Evolutionary conservation across 371 early-diverging fungal species (phyloP).

Genomic region (Mortierella sp.): DNA sequence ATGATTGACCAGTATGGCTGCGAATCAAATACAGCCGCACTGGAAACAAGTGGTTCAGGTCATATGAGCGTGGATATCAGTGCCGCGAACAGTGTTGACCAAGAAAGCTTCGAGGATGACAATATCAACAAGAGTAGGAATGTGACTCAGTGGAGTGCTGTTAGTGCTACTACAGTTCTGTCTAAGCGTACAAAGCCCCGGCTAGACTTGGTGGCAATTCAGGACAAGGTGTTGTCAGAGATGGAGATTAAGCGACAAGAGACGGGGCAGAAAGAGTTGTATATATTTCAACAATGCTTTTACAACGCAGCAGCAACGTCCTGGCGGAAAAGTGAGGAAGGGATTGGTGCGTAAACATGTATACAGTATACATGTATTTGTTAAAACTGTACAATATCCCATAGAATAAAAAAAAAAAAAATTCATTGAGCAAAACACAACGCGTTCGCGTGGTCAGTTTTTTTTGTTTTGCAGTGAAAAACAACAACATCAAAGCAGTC

Average conservation of each 20-base stretch:
- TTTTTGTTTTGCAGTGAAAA: not conserved
- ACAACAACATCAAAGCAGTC: not conserved
- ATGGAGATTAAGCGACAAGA: slow-evolving; percentile 8
- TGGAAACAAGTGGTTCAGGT: not conserved
- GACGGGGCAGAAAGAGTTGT: slow-evolving; percentile 7
- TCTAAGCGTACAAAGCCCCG: slow-evolving; percentile 16
- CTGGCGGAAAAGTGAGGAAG: not conserved
- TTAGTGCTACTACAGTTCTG: not conserved
- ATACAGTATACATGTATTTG: too few species aligned
- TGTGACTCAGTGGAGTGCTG: not conserved
- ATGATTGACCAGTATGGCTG: not conserved
- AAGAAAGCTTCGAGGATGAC: not conserved
- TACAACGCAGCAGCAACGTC: slow-evolving; percentile 32
- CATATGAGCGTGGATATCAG: slow-evolving; percentile 20
- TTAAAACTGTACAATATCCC: too few species aligned
- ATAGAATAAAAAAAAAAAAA: too few species aligned
- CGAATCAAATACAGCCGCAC: not conserved
- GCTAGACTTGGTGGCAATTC: slow-evolving; percentile 8
- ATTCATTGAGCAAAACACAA: too few species aligned
- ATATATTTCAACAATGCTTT: slow-evolving; percentile 41
- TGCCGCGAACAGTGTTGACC: slow-evolving; percentile 8
- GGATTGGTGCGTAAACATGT: too few species aligned
- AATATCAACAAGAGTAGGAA: not conserved
- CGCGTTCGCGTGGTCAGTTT: not conserved
- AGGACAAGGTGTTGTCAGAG: slow-evolving; percentile 2